Conservation (phyloP, 352 stramenopile species). For the Elongisporangium anandrum region DNA sequence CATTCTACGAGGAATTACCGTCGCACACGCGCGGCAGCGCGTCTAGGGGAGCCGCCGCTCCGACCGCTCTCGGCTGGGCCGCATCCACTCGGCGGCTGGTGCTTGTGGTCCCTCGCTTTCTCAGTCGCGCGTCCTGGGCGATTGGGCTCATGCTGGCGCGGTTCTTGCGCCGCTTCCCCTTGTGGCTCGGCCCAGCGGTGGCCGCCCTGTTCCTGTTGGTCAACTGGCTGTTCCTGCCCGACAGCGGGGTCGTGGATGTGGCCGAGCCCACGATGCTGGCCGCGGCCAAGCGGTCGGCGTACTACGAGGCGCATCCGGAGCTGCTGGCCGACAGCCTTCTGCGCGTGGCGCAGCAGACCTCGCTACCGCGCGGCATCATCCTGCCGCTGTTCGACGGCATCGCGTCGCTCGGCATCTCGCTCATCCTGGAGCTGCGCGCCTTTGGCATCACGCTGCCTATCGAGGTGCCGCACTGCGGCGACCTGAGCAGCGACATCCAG, state of each 20-base stretch:
- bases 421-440: constrained; percentile 43
- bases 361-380: constrained; percentile 31
- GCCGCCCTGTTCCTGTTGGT: background rate
- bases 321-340: constrained; percentile 18
- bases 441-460: constrained; percentile 39
- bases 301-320: background rate
- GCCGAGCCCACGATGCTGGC: background rate
- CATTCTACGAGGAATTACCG: background rate
- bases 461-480: constrained; percentile 57
- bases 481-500: constrained; percentile 29
- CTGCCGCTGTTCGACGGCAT: constrained; percentile 54
- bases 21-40: background rate
- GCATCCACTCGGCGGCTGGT: background rate
- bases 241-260: background rate
- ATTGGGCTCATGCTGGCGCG: background rate
- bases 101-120: background rate
- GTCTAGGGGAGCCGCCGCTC: background rate
- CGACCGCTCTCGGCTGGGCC: background rate
- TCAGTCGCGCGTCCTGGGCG: background rate
- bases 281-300: background rate
- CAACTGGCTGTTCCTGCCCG: background rate
- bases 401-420: constrained; percentile 46
- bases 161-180: background rate
- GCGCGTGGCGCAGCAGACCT: constrained; percentile 16
- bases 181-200: background rate